Conservation (phyloP, 139 green algal genomes). For the Chlorella sp. region DNA sequence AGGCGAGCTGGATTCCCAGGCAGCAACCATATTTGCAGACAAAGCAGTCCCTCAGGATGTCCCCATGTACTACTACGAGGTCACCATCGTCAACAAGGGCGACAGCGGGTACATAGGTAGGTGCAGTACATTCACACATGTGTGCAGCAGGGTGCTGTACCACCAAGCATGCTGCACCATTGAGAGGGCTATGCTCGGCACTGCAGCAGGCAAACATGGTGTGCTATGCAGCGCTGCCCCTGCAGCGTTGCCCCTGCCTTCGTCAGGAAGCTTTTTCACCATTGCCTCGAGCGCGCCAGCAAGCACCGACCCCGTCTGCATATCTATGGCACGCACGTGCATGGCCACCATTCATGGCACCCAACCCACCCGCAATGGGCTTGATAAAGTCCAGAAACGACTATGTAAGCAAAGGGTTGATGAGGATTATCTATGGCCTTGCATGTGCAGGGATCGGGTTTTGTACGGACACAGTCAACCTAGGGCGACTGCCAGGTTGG, state of each 20-base stretch:
- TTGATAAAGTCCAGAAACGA: too few relatives aligned
- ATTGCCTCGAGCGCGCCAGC: too few relatives aligned
- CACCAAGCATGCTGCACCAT: conserved; percentile 67
- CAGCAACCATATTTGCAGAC: conserved; percentile 59
- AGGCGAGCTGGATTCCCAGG: conserved; percentile 60
- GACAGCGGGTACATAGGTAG: conserved; percentile 58
- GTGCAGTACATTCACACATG: conserved; percentile 74
- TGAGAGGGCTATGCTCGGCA: too few relatives aligned
- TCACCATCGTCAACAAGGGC: conserved; percentile 63
- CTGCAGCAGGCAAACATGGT: neutral
- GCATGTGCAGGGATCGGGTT: neutral
- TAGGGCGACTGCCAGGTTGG: conserved; percentile 38
- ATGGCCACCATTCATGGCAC: too few relatives aligned
- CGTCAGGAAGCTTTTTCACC: neutral
- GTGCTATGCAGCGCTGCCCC: neutral
- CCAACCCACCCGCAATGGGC: too few relatives aligned
- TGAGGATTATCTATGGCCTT: neutral
- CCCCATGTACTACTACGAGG: conserved; percentile 84
- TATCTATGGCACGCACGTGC: neutral
- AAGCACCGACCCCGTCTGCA: neutral
- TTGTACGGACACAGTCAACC: neutral
- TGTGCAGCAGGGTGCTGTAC: conserved; percentile 56
- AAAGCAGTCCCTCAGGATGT: conserved; percentile 45
- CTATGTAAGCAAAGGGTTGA: neutral
- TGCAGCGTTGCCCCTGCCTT: neutral